Conservation (phyloP, 805 yeast species). For the Cephaloascus fragrans region DNA sequence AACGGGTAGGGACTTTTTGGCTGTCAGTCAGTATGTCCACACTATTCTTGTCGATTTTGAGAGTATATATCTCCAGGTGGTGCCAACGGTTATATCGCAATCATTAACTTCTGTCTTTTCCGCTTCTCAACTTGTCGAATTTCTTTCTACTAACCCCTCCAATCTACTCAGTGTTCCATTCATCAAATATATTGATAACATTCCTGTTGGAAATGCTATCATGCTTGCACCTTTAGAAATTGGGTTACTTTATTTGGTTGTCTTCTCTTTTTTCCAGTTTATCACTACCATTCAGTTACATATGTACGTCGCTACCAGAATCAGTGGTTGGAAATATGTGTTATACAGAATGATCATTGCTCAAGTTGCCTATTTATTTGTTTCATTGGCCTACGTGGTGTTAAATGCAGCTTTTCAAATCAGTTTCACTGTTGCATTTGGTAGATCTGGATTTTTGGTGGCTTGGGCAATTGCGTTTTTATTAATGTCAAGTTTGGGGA, state of each 20-base stretch:
- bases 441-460: neutral
- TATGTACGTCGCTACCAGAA: slow-evolving; percentile 14
- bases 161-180: slow-evolving; percentile 15
- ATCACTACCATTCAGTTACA: slow-evolving; percentile 17
- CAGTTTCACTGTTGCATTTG: neutral
- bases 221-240: slow-evolving; percentile 21
- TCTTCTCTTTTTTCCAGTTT: slow-evolving; percentile 24
- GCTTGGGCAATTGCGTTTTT: slow-evolving; percentile 1
- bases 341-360: slow-evolving; percentile 14
- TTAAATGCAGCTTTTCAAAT: neutral
- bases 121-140: neutral
- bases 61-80: neutral
- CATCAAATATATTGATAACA: slow-evolving; percentile 11
- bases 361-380: slow-evolving; percentile 14
- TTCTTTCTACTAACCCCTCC: slow-evolving; percentile 9
- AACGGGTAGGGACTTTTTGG: slow-evolving; percentile 23
- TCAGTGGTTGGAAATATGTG: slow-evolving; percentile 16
- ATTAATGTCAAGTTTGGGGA: slow-evolving; percentile 1
- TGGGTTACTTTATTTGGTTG: slow-evolving; percentile 20
- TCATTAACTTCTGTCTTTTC: slow-evolving; percentile 5
- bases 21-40: slow-evolving; percentile 13
- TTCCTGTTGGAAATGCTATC: slow-evolving; percentile 15
- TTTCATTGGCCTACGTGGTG: slow-evolving; percentile 1
- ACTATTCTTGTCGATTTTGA: slow-evolving; percentile 3
- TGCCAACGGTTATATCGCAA: slow-evolving; percentile 2